phyloP scores from a whole-genome alignment of 2,329 filamentous ascomycete genomes.

The Chaetothyriales sp. region DNA sequence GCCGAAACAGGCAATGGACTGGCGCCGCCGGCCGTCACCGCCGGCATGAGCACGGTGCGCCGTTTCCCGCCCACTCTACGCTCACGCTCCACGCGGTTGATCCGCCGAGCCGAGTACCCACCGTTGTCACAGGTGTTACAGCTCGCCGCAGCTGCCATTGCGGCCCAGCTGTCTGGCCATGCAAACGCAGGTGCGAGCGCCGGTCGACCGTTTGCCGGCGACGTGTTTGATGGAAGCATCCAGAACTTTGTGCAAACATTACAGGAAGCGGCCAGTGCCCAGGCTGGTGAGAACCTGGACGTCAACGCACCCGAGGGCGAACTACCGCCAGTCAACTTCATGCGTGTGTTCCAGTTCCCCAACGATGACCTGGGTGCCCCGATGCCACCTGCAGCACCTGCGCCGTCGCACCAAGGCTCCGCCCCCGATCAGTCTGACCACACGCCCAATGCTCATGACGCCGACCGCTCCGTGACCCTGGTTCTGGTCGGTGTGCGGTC shows the following conservation, averaged over 20 bases:
- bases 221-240: conserved; percentile 46
- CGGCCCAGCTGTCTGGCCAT: conserved; percentile 48
- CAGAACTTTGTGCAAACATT: conserved; percentile 49
- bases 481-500: conserved; percentile 56
- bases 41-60: conserved; percentile 22
- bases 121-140: conserved; percentile 47
- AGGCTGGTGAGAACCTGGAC: conserved; percentile 31
- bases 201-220: conserved; percentile 38
- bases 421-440: conserved; percentile 25
- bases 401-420: conserved; percentile 12
- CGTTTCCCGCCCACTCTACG: conserved; percentile 31
- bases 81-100: conserved; percentile 37
- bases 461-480: conserved; percentile 49
- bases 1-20: conserved; percentile 22
- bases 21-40: conserved; percentile 19
- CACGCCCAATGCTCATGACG: conserved; percentile 27
- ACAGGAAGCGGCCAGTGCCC: conserved; percentile 45
- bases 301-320: conserved; percentile 27
- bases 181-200: conserved; percentile 41
- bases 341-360: conserved; percentile 53
- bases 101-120: conserved; percentile 45
- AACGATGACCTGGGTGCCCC: conserved; percentile 29
- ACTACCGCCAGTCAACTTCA: conserved; percentile 47
- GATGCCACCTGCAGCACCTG: conserved; percentile 7
- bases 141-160: conserved; percentile 48